phyloP scores from a whole-genome alignment of 306 rosid species.

The Cicer pinnatifidum region DNA sequence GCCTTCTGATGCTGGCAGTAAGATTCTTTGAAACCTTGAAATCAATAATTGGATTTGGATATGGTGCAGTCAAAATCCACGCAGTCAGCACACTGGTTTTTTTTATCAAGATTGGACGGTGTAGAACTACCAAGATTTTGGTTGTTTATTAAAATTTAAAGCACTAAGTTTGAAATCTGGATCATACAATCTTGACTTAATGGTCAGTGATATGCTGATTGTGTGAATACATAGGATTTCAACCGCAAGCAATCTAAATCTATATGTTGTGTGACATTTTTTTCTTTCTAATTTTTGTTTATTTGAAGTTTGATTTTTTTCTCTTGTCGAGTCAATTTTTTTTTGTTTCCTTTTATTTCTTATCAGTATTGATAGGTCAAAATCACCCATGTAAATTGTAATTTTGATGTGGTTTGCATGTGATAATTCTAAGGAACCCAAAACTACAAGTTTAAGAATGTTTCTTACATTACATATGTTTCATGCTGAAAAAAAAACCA shows the following conservation, averaged over 20 bases:
- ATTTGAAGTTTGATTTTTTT: slow-evolving; percentile 31
- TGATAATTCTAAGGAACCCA: slow-evolving; percentile 23
- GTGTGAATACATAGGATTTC: too few relatives aligned
- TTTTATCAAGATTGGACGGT: too few relatives aligned
- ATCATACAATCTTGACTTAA: too few relatives aligned
- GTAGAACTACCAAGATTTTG: too few relatives aligned
- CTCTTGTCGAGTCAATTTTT: slow-evolving; percentile 16
- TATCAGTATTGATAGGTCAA: slow-evolving; percentile 32
- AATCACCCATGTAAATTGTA: slow-evolving; percentile 39
- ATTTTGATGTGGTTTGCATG: slow-evolving; percentile 38
- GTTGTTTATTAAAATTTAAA: too few relatives aligned
- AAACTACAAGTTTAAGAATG: neutral
- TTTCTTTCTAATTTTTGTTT: neutral
- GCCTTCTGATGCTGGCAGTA: slow-evolving; percentile 30
- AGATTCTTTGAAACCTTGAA: slow-evolving; percentile 14
- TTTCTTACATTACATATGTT: slow-evolving; percentile 5
- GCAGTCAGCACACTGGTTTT: too few relatives aligned
- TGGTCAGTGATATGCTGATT: too few relatives aligned
- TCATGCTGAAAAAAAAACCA: neutral
- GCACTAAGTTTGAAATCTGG: too few relatives aligned
- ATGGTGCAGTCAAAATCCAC: too few relatives aligned
- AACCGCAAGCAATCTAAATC: too few relatives aligned
- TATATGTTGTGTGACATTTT: slow-evolving; percentile 28
- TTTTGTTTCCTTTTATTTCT: neutral
- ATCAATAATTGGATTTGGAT: too few relatives aligned